These are phyloP conservation scores for Furculomyces boomerangus DNA, from an alignment of 371 early-diverging fungal genomes.

Conservation along the genomic window DNA sequence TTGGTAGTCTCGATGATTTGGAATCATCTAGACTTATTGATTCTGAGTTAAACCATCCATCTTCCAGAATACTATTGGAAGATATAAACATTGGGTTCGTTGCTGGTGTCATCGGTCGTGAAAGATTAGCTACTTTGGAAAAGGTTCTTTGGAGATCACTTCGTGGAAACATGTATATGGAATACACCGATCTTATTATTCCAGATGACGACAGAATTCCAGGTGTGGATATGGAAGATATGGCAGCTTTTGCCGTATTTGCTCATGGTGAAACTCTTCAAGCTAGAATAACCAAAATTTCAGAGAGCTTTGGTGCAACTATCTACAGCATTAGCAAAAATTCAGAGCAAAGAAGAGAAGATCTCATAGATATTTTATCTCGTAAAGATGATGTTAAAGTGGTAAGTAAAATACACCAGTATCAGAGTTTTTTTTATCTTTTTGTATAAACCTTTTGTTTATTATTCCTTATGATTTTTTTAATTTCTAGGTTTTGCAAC, in stretches of 20 bases:
- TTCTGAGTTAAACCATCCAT: neutral
- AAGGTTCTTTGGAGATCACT: constrained; percentile 92
- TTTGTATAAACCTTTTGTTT: neutral
- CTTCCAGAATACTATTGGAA: constrained; percentile 1
- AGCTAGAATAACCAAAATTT: constrained; percentile 79
- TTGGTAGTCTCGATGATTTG: constrained; percentile 1
- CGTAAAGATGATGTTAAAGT: constrained; percentile 18
- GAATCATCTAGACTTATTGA: neutral
- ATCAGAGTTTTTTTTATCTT: neutral
- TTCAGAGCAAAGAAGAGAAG: constrained; percentile 66
- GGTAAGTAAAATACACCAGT: neutral
- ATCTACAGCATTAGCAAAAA: constrained; percentile 74
- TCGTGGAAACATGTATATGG: constrained; percentile 94
- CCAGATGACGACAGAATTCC: constrained; percentile 78
- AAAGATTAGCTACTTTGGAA: constrained; percentile 73
- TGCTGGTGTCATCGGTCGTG: constrained; percentile 77
- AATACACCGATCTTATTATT: constrained; percentile 63
- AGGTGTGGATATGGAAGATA: constrained; percentile 66
- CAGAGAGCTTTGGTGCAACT: constrained; percentile 88
- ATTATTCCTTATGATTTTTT: neutral
- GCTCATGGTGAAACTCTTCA: constrained; percentile 85
- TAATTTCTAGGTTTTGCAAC: constrained; percentile 3
- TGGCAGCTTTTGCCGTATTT: constrained; percentile 93
- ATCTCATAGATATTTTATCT: constrained; percentile 44
- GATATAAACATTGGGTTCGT: constrained; percentile 44